Evolutionary conservation across 73 alveolate genomes (phyloP).

Genomic region (Blepharisma japonicum): DNA sequence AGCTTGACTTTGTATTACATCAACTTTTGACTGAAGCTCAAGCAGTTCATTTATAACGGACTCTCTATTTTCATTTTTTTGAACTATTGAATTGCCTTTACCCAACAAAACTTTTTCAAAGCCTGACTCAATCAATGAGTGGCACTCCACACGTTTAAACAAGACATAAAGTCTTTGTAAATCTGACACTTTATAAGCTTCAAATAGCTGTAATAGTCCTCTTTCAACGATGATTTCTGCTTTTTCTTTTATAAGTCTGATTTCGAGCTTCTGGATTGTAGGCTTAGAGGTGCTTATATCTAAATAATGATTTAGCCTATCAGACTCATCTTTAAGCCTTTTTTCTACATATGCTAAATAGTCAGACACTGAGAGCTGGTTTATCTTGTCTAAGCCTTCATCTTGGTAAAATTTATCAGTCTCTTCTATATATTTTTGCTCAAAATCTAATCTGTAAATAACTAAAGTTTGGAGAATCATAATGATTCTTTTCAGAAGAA

Average conservation of each 20-base stretch:
- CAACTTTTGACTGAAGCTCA: constrained; percentile 26
- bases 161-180: constrained; percentile 29
- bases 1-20: constrained; percentile 29
- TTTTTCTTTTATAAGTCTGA: neutral
- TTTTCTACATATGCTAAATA: constrained; percentile 17
- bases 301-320: neutral
- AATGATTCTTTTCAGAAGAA: constrained; percentile 27
- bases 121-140: neutral
- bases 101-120: neutral
- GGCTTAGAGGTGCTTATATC: neutral
- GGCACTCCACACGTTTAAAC: constrained; percentile 27
- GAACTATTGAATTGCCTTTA: constrained; percentile 29
- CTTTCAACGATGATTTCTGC: constrained; percentile 9
- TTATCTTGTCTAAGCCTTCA: neutral
- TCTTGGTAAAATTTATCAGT: constrained; percentile 36
- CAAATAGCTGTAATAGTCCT: constrained; percentile 27
- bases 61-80: constrained; percentile 15
- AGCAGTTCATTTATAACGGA: neutral
- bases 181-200: constrained; percentile 31
- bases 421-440: constrained; percentile 29
- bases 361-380: constrained; percentile 8
- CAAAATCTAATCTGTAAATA: constrained; percentile 39
- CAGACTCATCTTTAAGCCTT: constrained; percentile 1
- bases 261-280: neutral
- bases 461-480: constrained; percentile 37